Percentiles rank a stretch among this genome's conserved stretches.
These are phyloP conservation scores for Fusarium concolor DNA, from an alignment of 2,329 filamentous ascomycete genomes.

Conservation along the genomic window DNA sequence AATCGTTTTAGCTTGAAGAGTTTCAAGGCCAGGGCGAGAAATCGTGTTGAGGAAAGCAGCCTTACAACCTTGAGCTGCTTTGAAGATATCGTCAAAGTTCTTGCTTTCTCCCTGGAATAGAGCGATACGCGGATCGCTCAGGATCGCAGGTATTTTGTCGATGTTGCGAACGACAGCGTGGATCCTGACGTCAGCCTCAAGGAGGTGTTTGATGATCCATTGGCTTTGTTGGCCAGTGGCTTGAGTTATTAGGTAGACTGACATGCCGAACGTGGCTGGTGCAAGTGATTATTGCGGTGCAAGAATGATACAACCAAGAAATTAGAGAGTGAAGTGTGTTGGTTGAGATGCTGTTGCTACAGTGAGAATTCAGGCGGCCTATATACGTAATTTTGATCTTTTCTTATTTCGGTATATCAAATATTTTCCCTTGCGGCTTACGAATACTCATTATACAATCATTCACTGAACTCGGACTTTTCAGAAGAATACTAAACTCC, in stretches of 20 bases:
- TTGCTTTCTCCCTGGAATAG: constrained; percentile 53
- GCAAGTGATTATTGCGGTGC: neutral
- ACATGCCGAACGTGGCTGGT: constrained; percentile 22
- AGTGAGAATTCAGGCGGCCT: neutral
- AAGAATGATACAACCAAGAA: no score
- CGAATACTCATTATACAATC: neutral
- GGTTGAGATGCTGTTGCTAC: neutral
- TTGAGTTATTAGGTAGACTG: constrained; percentile 52
- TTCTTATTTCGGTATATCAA: accelerated
- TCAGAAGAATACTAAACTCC: neutral
- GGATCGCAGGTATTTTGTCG: constrained; percentile 44
- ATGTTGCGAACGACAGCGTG: constrained; percentile 53
- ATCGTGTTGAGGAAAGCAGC: constrained; percentile 48
- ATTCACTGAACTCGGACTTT: neutral
- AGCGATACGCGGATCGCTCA: constrained; percentile 46
- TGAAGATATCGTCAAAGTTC: constrained; percentile 47
- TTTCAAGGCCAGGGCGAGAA: constrained; percentile 46
- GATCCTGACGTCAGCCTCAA: constrained; percentile 49
- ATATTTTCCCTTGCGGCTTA: neutral
- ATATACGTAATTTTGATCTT: accelerated
- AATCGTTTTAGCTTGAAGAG: constrained; percentile 48
- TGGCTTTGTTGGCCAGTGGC: constrained; percentile 51
- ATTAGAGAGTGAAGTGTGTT: neutral
- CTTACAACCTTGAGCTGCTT: constrained; percentile 50
- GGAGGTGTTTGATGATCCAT: constrained; percentile 49